Evolutionary conservation across 1,284 basidiomycete species (phyloP).

Genomic region (Hemileia vastatrix): DNA sequence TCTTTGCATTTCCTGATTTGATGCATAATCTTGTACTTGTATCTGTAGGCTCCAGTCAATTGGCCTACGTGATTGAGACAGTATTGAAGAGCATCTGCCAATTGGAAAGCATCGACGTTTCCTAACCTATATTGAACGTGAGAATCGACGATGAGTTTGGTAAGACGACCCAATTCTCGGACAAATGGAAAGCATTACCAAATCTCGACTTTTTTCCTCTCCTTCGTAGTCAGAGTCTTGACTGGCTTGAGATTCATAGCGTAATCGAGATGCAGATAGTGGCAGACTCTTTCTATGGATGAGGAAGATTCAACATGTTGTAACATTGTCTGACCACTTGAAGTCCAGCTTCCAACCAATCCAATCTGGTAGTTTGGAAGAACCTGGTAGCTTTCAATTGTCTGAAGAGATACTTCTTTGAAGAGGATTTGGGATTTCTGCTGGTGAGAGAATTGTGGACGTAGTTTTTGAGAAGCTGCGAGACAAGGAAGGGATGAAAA

Average conservation of each 20-base stretch:
- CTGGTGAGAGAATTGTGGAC: conserved; percentile 40
- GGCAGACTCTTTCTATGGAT: conserved; percentile 41
- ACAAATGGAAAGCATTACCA: conserved; percentile 44
- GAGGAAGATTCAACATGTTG: conserved; percentile 43
- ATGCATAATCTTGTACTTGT: conserved; percentile 45
- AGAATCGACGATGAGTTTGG: conserved; percentile 43
- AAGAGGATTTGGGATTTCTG: conserved; percentile 37
- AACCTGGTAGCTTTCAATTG: conserved; percentile 44
- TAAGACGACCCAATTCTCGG: conserved; percentile 39
- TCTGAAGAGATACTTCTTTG: conserved; percentile 39
- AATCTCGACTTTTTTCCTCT: conserved; percentile 43
- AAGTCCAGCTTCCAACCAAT: conserved; percentile 44
- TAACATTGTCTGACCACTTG: conserved; percentile 42
- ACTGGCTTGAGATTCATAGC: conserved; percentile 43
- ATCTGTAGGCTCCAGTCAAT: conserved; percentile 40
- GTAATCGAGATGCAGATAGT: conserved; percentile 42
- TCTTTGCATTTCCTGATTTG: conserved; percentile 45
- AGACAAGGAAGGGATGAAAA: no score
- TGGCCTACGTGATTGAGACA: conserved; percentile 43
- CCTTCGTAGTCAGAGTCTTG: conserved; percentile 45
- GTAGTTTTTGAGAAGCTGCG: conserved; percentile 36
- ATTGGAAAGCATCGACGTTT: conserved; percentile 43
- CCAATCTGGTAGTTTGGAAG: conserved; percentile 42
- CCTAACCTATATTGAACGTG: conserved; percentile 43
- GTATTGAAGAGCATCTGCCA: conserved; percentile 44